Conservation (phyloP, 305 asterid genomes). For the Solanum hybrid region DNA sequence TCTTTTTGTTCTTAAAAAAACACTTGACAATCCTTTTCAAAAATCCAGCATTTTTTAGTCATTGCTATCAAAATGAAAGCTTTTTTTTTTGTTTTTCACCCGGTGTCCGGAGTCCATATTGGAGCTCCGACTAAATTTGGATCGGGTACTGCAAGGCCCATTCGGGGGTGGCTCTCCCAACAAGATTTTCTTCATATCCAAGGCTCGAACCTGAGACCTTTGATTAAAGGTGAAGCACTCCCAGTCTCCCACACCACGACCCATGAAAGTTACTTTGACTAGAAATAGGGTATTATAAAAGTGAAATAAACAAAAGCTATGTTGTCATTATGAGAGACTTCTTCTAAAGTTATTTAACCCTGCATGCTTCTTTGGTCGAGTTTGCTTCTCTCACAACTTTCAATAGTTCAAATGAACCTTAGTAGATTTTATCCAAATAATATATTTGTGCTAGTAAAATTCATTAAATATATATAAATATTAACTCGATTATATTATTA, state of each 20-base stretch:
- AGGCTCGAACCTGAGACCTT: fast-evolving
- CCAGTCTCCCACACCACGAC: neutral
- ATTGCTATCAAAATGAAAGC: neutral
- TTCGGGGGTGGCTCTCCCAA: neutral
- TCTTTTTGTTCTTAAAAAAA: too few species aligned
- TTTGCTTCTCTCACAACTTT: neutral
- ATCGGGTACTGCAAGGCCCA: too few species aligned
- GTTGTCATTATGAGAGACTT: neutral
- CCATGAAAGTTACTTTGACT: neutral
- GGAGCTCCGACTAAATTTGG: fast-evolving
- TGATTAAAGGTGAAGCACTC: neutral
- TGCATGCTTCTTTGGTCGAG: neutral
- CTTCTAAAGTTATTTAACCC: neutral
- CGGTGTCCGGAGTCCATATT: too few species aligned
- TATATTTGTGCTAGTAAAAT: neutral
- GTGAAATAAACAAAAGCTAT: neutral
- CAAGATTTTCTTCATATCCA: too few species aligned
- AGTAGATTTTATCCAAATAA: too few species aligned
- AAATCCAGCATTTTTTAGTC: too few species aligned
- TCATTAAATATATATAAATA: neutral
- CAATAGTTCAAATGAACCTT: neutral
- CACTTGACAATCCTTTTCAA: too few species aligned
- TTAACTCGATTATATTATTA: too few species aligned
- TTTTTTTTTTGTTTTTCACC: too few species aligned
- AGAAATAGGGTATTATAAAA: neutral